Evolutionary conservation across 1,139 yeast species (phyloP).

Genomic region (Sporopachydermia cereana): DNA sequence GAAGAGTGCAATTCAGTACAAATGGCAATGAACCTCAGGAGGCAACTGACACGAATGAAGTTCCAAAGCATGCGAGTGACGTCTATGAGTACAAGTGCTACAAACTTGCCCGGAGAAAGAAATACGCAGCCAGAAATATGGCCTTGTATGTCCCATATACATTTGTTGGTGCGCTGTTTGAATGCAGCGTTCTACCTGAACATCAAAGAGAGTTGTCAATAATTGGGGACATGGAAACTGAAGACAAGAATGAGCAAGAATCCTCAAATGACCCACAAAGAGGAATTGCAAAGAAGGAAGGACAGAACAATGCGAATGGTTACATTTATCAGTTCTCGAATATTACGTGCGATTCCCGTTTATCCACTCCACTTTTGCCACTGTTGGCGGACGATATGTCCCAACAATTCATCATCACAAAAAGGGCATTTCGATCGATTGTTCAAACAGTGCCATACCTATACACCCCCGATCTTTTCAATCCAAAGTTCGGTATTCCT

Average conservation of each 20-base stretch:
- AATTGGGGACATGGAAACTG: conserved; percentile 21
- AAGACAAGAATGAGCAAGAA: conserved; percentile 20
- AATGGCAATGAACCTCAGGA: background rate
- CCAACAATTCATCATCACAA: conserved; percentile 23
- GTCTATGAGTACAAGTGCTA: conserved; percentile 29
- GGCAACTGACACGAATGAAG: conserved; percentile 9
- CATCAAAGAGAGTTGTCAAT: no score
- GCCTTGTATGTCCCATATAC: conserved; percentile 46
- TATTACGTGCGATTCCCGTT: conserved; percentile 25
- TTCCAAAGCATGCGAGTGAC: no score
- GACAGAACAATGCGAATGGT: conserved; percentile 16
- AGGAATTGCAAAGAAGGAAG: conserved; percentile 10
- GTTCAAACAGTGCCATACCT: conserved; percentile 48
- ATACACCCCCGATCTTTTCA: conserved; percentile 36
- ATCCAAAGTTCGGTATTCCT: conserved; percentile 30
- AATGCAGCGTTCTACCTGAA: conserved; percentile 40
- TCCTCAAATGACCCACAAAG: conserved; percentile 17
- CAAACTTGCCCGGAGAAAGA: conserved; percentile 51
- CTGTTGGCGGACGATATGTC: conserved; percentile 46
- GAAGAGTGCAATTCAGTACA: background rate
- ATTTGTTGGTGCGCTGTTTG: conserved; percentile 56
- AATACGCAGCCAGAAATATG: conserved; percentile 39
- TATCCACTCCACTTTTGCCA: conserved; percentile 42
- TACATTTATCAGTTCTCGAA: background rate
- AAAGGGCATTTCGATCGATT: conserved; percentile 16